Evolutionary conservation across 768 basidiomycete genomes (phyloP).

Genomic region (Podaxis sp.): DNA sequence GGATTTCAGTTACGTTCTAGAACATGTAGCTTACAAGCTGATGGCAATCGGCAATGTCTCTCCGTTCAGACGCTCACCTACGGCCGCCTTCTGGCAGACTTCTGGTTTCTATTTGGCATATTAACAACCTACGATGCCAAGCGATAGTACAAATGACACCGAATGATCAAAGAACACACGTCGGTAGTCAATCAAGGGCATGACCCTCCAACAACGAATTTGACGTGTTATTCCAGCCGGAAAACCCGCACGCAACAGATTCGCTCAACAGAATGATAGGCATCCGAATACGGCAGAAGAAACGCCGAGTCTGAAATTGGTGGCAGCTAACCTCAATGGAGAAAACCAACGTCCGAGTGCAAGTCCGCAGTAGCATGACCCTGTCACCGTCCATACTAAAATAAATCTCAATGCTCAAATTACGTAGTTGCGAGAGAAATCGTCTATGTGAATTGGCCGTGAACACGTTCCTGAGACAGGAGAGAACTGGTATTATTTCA

Average conservation of each 20-base stretch:
- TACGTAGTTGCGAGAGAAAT: not conserved
- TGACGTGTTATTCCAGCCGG: not conserved
- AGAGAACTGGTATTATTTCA: constrained; percentile 6
- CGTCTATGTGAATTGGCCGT: not conserved
- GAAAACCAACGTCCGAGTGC: too few relatives aligned
- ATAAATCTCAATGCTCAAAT: too few relatives aligned
- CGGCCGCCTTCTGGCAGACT: not conserved
- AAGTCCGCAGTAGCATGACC: not conserved
- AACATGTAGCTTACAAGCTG: not conserved
- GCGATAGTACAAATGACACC: not conserved
- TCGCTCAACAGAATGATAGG: not conserved
- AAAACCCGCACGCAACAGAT: not conserved
- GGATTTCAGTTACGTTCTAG: not conserved
- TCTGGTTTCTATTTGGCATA: not conserved
- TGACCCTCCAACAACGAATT: not conserved
- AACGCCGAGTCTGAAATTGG: not conserved
- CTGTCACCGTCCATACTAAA: not conserved
- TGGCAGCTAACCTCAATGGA: not conserved
- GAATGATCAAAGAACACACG: not conserved
- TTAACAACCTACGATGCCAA: not conserved
- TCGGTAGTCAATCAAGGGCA: not conserved
- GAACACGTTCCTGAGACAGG: not conserved
- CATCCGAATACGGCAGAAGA: not conserved
- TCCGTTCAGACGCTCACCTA: not conserved
- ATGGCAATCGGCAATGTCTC: not conserved